Base-by-base conservation (phyloP, 495 filamentous ascomycete species). In the Penicillium psychrofluorescens region DNA sequence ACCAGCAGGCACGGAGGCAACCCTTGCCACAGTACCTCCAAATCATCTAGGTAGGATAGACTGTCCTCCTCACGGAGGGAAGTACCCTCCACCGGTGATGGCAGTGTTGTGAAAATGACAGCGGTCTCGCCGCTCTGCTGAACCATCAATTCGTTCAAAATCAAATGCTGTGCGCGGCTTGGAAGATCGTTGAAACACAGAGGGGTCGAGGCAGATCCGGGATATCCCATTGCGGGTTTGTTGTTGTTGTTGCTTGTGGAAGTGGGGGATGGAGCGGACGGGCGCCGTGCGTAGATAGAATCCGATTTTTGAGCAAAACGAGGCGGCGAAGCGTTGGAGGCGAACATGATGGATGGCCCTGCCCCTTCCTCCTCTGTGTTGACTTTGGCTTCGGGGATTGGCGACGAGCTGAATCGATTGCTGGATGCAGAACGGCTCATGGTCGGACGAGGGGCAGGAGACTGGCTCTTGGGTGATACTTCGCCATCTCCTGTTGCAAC, bases 151-250 rank as follows among this genome's bases (percentile, higher is more conserved):
- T 94, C 86, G 56, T 95, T 94, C 16, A 94, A 55, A 38, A 92
- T 92, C 28, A 91, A 66, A 64, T 94, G 87, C 56, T 89, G 88
- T 2, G 85, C 87, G 11, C 84, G 79, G 48, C 81, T 86, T 0
- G 88, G 86, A 0, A 94, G 72, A 56, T 92, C 86, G 53, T 92
- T 92, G 70, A 94, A 92, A 15, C 76, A 83, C n/a, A 89, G 63
- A 6, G 86, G 74, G 12, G 85, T 52, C 0, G 77, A 72, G 16
- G 80, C 77, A 11, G 74, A 74, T 2, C 62, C 56, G 4, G 75
- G 75, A 41, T 68, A 79, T 29, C 77, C 75, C 8, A 69, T 63
- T 29, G 75, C 74, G 22, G 54, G 39, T 40, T 50, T 31, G 38
- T 36, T 42, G 52, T 36, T 42, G 52, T 37, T 48, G 2, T 50